Evolutionary conservation across 495 filamentous ascomycete species (phyloP).

Genomic region (Aeminium ludgeri): DNA sequence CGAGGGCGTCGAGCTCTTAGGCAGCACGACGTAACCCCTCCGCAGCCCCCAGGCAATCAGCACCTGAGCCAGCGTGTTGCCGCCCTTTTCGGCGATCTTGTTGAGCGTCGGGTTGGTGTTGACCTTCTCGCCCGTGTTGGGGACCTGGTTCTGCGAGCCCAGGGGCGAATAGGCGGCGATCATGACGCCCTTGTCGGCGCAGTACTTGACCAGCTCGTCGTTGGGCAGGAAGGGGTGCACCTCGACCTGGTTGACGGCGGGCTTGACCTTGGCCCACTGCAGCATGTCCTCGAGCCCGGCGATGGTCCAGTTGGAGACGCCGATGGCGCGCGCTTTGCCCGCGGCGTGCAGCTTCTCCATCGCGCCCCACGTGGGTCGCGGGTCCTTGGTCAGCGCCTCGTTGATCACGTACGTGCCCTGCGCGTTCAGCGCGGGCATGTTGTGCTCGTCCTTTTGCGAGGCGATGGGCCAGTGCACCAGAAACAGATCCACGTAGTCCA

Average conservation of each 20-base stretch:
- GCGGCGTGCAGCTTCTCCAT: constrained; percentile 1
- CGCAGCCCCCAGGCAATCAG: constrained; percentile 36
- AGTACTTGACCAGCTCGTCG: constrained; percentile 18
- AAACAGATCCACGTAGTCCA: constrained; percentile 23
- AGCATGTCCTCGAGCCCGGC: constrained; percentile 17
- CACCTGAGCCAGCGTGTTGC: constrained; percentile 33
- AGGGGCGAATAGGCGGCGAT: constrained; percentile 22
- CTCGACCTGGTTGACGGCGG: constrained; percentile 21
- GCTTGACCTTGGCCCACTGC: constrained; percentile 15
- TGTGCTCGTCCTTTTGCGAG: constrained; percentile 34
- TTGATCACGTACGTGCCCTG: constrained; percentile 42
- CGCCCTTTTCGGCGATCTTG: constrained; percentile 29
- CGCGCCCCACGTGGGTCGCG: constrained; percentile 28
- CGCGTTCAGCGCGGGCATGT: constrained; percentile 35
- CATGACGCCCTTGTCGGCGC: constrained; percentile 18
- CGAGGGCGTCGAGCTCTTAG: constrained; percentile 42
- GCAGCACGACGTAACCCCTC: constrained; percentile 38
- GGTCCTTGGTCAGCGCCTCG: constrained; percentile 38
- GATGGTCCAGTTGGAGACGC: constrained; percentile 52
- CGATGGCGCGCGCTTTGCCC: constrained; percentile 43
- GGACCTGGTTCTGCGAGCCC: constrained; percentile 43
- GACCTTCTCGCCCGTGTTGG: constrained; percentile 50
- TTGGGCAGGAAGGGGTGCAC: constrained; percentile 23
- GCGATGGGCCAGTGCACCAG: constrained; percentile 31
- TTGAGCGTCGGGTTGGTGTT: constrained; percentile 38